Conservation (phyloP, 1,139 yeast genomes). For the Tardiomyces depauwii region DNA sequence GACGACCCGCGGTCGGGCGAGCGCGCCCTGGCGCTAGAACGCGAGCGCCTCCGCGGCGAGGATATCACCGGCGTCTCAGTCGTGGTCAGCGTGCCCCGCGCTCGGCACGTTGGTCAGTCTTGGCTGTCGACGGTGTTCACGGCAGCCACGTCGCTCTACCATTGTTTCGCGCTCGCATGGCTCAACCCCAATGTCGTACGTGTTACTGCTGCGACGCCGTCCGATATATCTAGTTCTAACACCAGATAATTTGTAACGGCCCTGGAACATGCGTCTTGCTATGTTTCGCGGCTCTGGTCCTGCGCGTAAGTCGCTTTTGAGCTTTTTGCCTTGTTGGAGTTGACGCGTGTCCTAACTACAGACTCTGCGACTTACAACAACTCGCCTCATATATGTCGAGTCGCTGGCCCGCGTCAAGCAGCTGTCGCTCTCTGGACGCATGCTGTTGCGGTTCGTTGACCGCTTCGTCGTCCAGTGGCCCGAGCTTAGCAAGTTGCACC, state of each 20-base stretch:
- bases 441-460: slow-evolving; percentile 60
- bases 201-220: slow-evolving; percentile 16
- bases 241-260: slow-evolving; percentile 61
- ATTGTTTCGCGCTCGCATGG: slow-evolving; percentile 6
- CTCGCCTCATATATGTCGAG: slow-evolving; percentile 70
- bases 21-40: slow-evolving; percentile 36
- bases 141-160: slow-evolving; percentile 25
- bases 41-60: slow-evolving; percentile 2
- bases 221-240: slow-evolving; percentile 11
- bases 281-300: slow-evolving; percentile 47
- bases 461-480: slow-evolving; percentile 89
- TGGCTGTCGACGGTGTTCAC: slow-evolving; percentile 40
- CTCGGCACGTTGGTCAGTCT: slow-evolving; percentile 67
- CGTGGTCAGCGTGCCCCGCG: slow-evolving; percentile 44
- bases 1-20: slow-evolving; percentile 50
- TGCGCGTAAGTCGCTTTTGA: slow-evolving; percentile 28
- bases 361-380: slow-evolving; percentile 35
- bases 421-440: slow-evolving; percentile 65
- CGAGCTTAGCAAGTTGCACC: slow-evolving; percentile 40
- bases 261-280: slow-evolving; percentile 88
- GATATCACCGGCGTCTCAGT: slow-evolving; percentile 9
- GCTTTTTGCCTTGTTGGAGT: not conserved
- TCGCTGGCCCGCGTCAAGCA: slow-evolving; percentile 74
- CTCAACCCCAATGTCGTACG: slow-evolving; percentile 19
- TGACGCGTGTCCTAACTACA: not conserved